Percentiles rank a stretch among this genome's conserved stretches.
phyloP scores from a whole-genome alignment of 202 grass and related monocot species.

The Bolboschoenoplectus hybrid region DNA sequence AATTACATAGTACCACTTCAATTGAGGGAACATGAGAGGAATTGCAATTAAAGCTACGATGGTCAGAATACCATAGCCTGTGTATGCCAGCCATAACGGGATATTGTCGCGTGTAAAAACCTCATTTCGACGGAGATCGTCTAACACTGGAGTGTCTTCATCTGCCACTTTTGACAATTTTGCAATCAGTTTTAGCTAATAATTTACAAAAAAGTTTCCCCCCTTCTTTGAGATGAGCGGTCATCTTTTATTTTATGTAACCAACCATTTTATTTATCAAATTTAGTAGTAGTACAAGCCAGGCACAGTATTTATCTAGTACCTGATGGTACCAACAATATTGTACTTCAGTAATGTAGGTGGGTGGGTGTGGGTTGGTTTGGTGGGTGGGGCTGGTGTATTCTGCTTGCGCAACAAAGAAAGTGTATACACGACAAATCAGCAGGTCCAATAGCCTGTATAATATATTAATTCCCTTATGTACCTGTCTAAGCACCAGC shows the following conservation, averaged over 20 bases:
- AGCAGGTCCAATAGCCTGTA: background rate
- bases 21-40: slow-evolving; percentile 80
- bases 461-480: background rate
- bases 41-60: slow-evolving; percentile 53
- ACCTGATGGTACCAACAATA: slow-evolving; percentile 22
- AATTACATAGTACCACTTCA: slow-evolving; percentile 94
- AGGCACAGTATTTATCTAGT: background rate
- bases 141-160: slow-evolving; percentile 50
- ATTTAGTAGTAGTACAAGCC: slow-evolving; percentile 1
- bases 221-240: background rate
- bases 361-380: background rate
- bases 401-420: background rate
- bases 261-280: background rate
- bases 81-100: slow-evolving; percentile 67
- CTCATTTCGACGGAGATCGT: slow-evolving; percentile 65
- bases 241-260: background rate
- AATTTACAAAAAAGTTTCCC: background rate
- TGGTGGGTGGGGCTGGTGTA: background rate
- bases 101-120: slow-evolving; percentile 68
- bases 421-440: background rate
- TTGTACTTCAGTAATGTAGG: slow-evolving; percentile 9
- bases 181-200: background rate
- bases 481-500: background rate
- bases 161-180: slow-evolving; percentile 51
- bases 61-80: slow-evolving; percentile 58